phyloP scores from a whole-genome alignment of 2,329 filamentous ascomycete genomes.

The Dendryphion nanum region DNA sequence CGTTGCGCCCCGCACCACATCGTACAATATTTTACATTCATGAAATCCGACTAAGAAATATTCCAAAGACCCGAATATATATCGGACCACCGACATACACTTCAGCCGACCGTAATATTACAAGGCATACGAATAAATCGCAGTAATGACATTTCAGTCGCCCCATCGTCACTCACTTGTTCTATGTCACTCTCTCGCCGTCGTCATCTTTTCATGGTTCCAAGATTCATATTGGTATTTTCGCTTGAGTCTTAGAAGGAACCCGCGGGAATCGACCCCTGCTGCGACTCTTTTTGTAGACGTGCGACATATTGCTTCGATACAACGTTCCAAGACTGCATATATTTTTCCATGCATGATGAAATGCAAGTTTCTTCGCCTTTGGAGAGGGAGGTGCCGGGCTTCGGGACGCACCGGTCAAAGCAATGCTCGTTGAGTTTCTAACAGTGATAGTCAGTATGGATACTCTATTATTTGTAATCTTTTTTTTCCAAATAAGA shows the following conservation, averaged over 20 bases:
- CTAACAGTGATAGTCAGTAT: no score
- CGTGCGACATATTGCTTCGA: slow-evolving; percentile 49
- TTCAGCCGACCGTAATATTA: no score
- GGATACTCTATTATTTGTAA: no score
- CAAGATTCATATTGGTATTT: no score
- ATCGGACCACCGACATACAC: no score
- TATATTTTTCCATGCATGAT: slow-evolving; percentile 57
- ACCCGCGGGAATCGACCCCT: slow-evolving; percentile 5
- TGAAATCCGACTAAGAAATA: no score
- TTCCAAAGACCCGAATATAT: no score
- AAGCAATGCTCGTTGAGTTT: slow-evolving; percentile 59
- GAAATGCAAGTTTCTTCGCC: slow-evolving; percentile 52
- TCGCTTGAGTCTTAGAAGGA: slow-evolving; percentile 1
- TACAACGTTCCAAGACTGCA: slow-evolving; percentile 53
- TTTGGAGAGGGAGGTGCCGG: slow-evolving; percentile 50
- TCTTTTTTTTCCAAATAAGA: slow-evolving; percentile 3
- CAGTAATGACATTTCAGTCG: neutral
- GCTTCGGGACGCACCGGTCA: slow-evolving; percentile 55
- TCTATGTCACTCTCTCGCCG: no score
- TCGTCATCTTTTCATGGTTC: no score
- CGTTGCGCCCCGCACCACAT: no score
- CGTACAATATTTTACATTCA: no score
- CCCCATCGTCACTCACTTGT: neutral
- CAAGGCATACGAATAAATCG: slow-evolving; percentile 2
- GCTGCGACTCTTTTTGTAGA: slow-evolving; percentile 44